phyloP scores from a whole-genome alignment of 2,329 filamentous ascomycete species.

The Colletotrichum sansevieriae region DNA sequence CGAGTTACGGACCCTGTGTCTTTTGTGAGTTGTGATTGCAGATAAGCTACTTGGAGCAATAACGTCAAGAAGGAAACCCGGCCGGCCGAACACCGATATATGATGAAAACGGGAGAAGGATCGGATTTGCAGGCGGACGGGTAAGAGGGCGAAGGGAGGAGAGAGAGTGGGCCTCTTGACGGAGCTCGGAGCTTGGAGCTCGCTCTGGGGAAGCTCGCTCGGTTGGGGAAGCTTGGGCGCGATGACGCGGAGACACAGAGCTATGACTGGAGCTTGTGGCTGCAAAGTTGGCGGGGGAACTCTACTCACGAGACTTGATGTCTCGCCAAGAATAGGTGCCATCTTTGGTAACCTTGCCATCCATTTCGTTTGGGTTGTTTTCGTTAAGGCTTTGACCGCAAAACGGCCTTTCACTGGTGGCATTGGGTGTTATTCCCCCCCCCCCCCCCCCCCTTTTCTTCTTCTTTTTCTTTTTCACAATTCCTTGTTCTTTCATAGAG shows the following conservation, averaged over 20 bases:
- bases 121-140: background rate
- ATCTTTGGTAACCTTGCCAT: background rate
- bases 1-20: background rate
- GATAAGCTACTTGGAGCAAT: background rate
- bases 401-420: no score
- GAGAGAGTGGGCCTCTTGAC: background rate
- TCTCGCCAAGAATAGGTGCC: accelerated
- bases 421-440: no score
- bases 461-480: no score
- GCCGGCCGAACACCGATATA: background rate
- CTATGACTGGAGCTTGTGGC: slow-evolving; percentile 16
- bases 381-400: no score
- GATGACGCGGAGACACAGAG: slow-evolving; percentile 30
- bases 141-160: background rate
- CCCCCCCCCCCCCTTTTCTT: no score
- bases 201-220: background rate
- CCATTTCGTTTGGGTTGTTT: background rate
- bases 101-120: slow-evolving; percentile 6
- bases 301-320: background rate
- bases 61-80: no score
- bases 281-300: slow-evolving; percentile 11
- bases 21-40: background rate
- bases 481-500: background rate
- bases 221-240: slow-evolving; percentile 1
- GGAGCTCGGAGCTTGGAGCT: slow-evolving; percentile 31